A percentile compares a stretch with the other conserved stretches of the same genome.
Conservation (phyloP, 2,329 filamentous ascomycete genomes). For the Aspergillus ruber region DNA sequence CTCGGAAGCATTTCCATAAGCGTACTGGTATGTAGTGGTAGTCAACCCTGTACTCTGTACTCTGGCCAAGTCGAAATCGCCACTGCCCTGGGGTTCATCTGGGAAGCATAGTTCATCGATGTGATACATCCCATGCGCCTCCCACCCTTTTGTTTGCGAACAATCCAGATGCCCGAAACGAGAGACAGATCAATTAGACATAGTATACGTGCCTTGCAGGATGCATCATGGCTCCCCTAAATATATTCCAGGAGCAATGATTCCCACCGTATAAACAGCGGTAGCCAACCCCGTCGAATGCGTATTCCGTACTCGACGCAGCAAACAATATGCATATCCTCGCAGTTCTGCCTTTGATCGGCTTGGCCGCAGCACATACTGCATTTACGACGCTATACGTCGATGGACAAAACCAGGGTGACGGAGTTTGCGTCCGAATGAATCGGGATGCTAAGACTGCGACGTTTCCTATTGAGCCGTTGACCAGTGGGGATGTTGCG, state of each 20-base stretch:
- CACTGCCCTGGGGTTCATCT: no score
- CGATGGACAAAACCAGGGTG: slow-evolving; percentile 58
- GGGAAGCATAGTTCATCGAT: no score
- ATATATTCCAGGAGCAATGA: neutral
- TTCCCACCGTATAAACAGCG: neutral
- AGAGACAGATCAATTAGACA: neutral
- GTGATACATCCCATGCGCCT: neutral
- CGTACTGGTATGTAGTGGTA: no score
- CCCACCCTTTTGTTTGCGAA: no score
- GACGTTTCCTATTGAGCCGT: slow-evolving; percentile 52
- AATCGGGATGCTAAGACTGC: slow-evolving; percentile 47
- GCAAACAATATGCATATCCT: neutral
- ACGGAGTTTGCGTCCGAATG: slow-evolving; percentile 67
- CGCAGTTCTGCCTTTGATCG: neutral
- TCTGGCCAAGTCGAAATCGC: neutral
- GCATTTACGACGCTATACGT: slow-evolving; percentile 59
- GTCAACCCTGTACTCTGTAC: neutral
- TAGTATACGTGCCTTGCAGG: neutral
- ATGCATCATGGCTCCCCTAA: neutral
- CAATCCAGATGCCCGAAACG: neutral
- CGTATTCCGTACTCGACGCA: neutral
- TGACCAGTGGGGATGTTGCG: slow-evolving; percentile 59
- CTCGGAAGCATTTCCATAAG: no score
- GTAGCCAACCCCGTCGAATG: neutral
- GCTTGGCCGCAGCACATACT: slow-evolving; percentile 47